Conservation (phyloP, 2,329 filamentous ascomycete genomes). For the Penicillium sp. region DNA sequence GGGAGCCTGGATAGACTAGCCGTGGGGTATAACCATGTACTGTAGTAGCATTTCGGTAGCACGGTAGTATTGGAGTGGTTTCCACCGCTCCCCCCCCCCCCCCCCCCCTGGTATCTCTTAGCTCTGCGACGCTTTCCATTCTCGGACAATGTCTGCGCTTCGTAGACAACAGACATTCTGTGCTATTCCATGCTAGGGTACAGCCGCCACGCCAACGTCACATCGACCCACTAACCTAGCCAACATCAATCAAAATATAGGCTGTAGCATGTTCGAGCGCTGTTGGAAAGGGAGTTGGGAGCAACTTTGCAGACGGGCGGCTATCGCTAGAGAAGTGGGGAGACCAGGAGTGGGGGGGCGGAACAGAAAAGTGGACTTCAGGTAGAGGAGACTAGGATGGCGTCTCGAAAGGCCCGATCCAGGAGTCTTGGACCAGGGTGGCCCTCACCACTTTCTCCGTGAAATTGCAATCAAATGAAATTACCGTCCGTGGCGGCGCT, state of each 20-base stretch:
- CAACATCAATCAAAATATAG: slow-evolving; percentile 1
- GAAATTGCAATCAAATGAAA: neutral
- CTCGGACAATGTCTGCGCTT: too few species aligned
- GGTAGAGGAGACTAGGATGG: neutral
- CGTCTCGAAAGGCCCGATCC: slow-evolving; percentile 5
- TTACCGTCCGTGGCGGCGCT: neutral
- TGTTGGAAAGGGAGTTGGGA: slow-evolving; percentile 1
- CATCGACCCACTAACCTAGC: neutral
- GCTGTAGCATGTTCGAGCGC: neutral
- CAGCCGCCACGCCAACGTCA: slow-evolving; percentile 1
- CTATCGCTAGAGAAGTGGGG: slow-evolving; percentile 13
- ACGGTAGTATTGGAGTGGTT: too few species aligned
- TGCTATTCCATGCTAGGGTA: neutral
- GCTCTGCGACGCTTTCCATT: neutral
- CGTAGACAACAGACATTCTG: too few species aligned
- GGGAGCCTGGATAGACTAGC: neutral
- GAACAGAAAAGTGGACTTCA: too few species aligned
- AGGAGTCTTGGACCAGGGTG: neutral
- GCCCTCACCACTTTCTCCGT: neutral
- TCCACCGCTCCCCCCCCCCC: neutral
- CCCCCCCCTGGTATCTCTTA: neutral
- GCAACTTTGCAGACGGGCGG: slow-evolving; percentile 11
- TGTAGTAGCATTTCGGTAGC: neutral
- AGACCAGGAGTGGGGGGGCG: neutral
- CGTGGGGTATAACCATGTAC: neutral